These are phyloP conservation scores for Flaveria trinervia DNA, from an alignment of 129 eudicot genomes.

Conservation along the genomic window DNA sequence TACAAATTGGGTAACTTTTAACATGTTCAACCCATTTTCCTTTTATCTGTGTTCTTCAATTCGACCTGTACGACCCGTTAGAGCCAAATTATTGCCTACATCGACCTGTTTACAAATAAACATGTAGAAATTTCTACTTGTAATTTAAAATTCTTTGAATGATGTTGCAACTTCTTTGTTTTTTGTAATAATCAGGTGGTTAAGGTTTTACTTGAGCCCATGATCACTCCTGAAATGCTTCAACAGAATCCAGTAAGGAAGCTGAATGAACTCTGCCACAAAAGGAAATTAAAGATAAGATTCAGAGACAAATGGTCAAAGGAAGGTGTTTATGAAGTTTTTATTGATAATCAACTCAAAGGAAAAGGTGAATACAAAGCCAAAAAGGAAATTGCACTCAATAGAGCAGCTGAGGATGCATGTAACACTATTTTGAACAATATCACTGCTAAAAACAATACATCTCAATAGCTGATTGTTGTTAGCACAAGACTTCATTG, in stretches of 20 bases:
- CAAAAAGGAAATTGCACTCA: slow-evolving; percentile 69
- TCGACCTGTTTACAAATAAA: not conserved
- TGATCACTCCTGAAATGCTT: slow-evolving; percentile 71
- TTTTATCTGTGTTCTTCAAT: not conserved
- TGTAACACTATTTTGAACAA: slow-evolving; percentile 47
- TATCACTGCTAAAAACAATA: slow-evolving; percentile 10
- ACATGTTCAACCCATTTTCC: not conserved
- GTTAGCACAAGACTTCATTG: not conserved
- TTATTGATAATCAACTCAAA: slow-evolving; percentile 45
- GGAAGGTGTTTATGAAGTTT: slow-evolving; percentile 51
- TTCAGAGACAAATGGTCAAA: slow-evolving; percentile 51
- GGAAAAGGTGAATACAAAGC: slow-evolving; percentile 62
- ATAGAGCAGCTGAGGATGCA: slow-evolving; percentile 73
- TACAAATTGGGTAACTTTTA: not conserved
- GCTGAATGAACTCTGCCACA: slow-evolving; percentile 69
- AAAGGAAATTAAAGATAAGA: slow-evolving; percentile 45
- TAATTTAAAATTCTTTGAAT: not conserved
- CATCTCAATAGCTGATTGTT: not conserved
- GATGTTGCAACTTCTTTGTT: not conserved
- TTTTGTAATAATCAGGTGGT: slow-evolving; percentile 45
- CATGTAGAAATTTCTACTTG: not conserved
- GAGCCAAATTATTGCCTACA: not conserved
- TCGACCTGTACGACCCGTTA: not conserved
- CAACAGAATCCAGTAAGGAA: slow-evolving; percentile 61
- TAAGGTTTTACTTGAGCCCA: slow-evolving; percentile 55